Evolutionary conservation across 495 filamentous ascomycete species (phyloP).

Genomic region (Penicillium manginii): DNA sequence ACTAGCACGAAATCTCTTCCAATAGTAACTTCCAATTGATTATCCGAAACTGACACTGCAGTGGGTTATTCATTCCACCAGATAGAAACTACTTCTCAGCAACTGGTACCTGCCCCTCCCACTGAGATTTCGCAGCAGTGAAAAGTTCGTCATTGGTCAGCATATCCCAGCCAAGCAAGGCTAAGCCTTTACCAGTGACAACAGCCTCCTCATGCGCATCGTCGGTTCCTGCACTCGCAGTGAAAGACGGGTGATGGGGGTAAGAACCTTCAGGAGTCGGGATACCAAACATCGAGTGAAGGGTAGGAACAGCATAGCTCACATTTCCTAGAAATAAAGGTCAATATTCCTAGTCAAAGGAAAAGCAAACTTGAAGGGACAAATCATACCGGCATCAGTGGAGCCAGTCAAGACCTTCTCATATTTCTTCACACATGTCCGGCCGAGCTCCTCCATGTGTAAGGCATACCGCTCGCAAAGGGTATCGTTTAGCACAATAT

Average conservation of each 20-base stretch:
- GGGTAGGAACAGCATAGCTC: slow-evolving; percentile 58
- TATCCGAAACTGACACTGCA: too few species aligned
- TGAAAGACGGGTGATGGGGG: slow-evolving; percentile 63
- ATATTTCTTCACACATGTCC: slow-evolving; percentile 5
- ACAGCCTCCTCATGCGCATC: slow-evolving; percentile 55
- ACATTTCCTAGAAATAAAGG: slow-evolving; percentile 44
- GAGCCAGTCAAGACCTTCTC: slow-evolving; percentile 43
- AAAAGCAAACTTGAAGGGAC: background rate
- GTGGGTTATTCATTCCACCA: too few species aligned
- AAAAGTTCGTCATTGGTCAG: slow-evolving; percentile 45
- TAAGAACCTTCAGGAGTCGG: slow-evolving; percentile 35
- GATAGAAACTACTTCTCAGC: background rate
- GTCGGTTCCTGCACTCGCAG: slow-evolving; percentile 56
- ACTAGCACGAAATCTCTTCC: too few species aligned
- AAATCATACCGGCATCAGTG: slow-evolving; percentile 27
- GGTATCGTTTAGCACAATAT: slow-evolving; percentile 56
- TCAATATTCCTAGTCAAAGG: background rate
- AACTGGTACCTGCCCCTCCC: slow-evolving; percentile 12
- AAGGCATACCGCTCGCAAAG: slow-evolving; percentile 46
- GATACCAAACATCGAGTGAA: slow-evolving; percentile 57
- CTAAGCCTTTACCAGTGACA: slow-evolving; percentile 58
- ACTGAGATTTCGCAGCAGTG: slow-evolving; percentile 9
- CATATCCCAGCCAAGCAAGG: slow-evolving; percentile 58
- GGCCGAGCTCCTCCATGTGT: slow-evolving; percentile 41
- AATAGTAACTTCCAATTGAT: too few species aligned